Conservation (phyloP, 371 early-diverging fungal genomes). For the Mucor circinelloides region DNA sequence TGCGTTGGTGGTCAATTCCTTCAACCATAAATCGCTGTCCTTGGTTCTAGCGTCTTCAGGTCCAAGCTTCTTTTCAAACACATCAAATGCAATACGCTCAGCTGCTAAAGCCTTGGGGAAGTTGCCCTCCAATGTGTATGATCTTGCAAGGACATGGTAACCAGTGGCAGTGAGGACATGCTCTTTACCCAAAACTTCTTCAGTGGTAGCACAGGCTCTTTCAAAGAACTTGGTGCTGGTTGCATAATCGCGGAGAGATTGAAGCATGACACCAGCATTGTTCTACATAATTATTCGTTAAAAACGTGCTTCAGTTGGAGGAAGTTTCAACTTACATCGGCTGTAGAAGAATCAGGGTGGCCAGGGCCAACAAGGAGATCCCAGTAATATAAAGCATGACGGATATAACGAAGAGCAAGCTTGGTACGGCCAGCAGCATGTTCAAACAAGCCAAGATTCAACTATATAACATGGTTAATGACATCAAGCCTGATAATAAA, state of each 20-base stretch:
- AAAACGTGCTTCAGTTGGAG: background rate
- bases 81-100: constrained; percentile 75
- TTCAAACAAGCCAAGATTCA: constrained; percentile 89
- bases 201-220: constrained; percentile 72
- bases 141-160: constrained; percentile 79
- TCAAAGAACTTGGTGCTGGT: constrained; percentile 74
- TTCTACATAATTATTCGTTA: constrained; percentile 42
- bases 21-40: constrained; percentile 73
- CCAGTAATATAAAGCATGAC: constrained; percentile 84
- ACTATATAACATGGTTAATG: constrained; percentile 32
- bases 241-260: constrained; percentile 69
- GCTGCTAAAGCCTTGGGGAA: constrained; percentile 75
- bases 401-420: constrained; percentile 77
- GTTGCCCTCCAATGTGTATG: constrained; percentile 74
- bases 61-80: constrained; percentile 68
- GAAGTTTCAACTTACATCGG: constrained; percentile 60
- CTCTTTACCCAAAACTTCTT: constrained; percentile 71
- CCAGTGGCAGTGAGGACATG: constrained; percentile 75
- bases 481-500: background rate
- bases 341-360: constrained; percentile 87
- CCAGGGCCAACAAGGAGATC: constrained; percentile 73
- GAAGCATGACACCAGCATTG: constrained; percentile 87
- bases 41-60: constrained; percentile 75
- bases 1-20: constrained; percentile 56
- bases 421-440: constrained; percentile 76